A percentile compares a stretch with the other conserved stretches of the same genome.
Evolutionary conservation across 2,329 filamentous ascomycete genomes (phyloP).

Genomic region (Clarireedia homoeocarpa): DNA sequence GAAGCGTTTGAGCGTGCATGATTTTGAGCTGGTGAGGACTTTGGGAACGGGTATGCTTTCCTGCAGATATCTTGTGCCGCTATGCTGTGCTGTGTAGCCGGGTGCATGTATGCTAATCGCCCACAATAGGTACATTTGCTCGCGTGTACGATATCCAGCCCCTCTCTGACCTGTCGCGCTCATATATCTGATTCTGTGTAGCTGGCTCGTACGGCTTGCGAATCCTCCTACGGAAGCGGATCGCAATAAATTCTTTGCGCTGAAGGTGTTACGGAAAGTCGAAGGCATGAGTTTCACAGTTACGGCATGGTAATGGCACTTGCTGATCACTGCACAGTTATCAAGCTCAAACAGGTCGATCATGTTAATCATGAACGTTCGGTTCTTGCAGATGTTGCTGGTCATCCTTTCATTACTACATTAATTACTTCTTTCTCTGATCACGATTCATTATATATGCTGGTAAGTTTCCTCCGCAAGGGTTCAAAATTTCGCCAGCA

Average conservation of each 20-base stretch:
- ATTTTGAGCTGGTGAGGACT: conserved; percentile 69
- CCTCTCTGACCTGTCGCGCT: neutral
- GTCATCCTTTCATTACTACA: conserved; percentile 76
- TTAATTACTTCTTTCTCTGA: conserved; percentile 75
- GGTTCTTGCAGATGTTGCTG: conserved; percentile 68
- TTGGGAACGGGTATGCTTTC: conserved; percentile 58
- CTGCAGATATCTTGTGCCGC: neutral
- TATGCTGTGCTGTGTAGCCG: conserved; percentile 4
- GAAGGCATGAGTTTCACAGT: conserved; percentile 33
- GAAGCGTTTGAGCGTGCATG: conserved; percentile 36
- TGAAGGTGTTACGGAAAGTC: conserved; percentile 70
- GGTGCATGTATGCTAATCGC: conserved; percentile 8
- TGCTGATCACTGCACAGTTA: conserved; percentile 40
- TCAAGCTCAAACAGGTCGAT: conserved; percentile 79
- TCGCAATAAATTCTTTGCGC: conserved; percentile 62
- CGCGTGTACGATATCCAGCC: conserved; percentile 41
- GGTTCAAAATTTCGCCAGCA: neutral
- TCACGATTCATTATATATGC: conserved; percentile 70
- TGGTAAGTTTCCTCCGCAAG: conserved; percentile 37
- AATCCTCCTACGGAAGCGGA: conserved; percentile 42
- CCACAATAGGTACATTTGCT: conserved; percentile 64
- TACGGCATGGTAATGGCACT: neutral
- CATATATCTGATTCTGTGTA: conserved; percentile 7
- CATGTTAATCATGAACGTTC: conserved; percentile 78
- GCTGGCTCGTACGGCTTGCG: conserved; percentile 62